Evolutionary conservation across 495 filamentous ascomycete genomes (phyloP).

Genomic region (Aspergillus biplanus): DNA sequence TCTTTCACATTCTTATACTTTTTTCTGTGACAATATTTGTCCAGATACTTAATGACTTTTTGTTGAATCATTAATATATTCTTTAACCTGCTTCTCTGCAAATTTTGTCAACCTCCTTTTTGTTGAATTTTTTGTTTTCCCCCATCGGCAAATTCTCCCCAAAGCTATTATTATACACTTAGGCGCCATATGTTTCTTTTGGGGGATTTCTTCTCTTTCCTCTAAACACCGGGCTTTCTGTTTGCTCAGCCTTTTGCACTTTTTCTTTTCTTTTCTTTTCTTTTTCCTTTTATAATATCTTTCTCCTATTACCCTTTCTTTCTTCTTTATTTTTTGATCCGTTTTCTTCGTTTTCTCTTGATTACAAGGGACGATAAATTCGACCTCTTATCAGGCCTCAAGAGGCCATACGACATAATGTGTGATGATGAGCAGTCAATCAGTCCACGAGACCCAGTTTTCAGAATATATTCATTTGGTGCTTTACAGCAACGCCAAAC

Average conservation of each 20-base stretch:
- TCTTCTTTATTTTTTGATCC: slow-evolving; percentile 12
- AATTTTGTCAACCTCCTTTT: neutral
- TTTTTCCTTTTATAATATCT: neutral
- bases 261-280: slow-evolving; percentile 9
- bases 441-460: slow-evolving; percentile 25
- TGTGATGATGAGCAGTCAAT: slow-evolving; percentile 31
- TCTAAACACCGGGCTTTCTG: slow-evolving; percentile 1
- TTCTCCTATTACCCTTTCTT: slow-evolving; percentile 8
- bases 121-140: neutral
- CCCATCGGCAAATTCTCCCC: slow-evolving; percentile 1
- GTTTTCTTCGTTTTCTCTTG: slow-evolving; percentile 9
- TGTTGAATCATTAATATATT: slow-evolving; percentile 20
- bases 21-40: neutral
- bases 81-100: slow-evolving; percentile 4
- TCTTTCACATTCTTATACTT: slow-evolving; percentile 6
- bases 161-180: slow-evolving; percentile 19
- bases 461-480: slow-evolving; percentile 29
- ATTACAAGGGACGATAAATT: slow-evolving; percentile 10
- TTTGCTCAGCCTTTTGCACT: slow-evolving; percentile 5
- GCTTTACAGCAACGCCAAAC: slow-evolving; percentile 14
- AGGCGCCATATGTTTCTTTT: slow-evolving; percentile 17
- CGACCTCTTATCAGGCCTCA: slow-evolving; percentile 16
- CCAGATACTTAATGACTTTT: slow-evolving; percentile 10
- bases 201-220: neutral
- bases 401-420: slow-evolving; percentile 33